A percentile compares a stretch with the other conserved stretches of the same genome.
These are phyloP conservation scores for Bathelium albidoporum DNA, from an alignment of 495 filamentous ascomycete species.

Conservation along the genomic window DNA sequence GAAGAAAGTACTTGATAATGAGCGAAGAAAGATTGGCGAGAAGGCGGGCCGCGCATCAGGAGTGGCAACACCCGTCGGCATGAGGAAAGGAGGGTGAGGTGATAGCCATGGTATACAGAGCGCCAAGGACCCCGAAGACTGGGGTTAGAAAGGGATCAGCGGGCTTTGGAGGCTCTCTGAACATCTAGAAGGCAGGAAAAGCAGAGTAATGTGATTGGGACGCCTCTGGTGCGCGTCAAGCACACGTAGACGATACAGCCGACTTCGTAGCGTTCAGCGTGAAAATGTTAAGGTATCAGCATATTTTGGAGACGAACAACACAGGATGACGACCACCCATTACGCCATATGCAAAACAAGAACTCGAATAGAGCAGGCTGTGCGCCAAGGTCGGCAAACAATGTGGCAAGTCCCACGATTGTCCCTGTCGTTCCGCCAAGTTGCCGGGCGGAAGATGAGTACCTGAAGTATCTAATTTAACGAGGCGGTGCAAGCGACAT, in stretches of 20 bases:
- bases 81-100: conserved; percentile 29
- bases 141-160: neutral
- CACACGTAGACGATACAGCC: neutral
- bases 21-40: conserved; percentile 23
- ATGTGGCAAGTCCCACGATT: too few relatives aligned
- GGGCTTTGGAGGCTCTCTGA: neutral
- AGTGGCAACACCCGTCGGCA: conserved; percentile 22
- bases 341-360: too few relatives aligned
- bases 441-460: neutral
- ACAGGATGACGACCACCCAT: neutral
- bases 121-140: neutral
- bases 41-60: conserved; percentile 16
- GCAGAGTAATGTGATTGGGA: neutral
- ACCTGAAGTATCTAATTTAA: too few relatives aligned
- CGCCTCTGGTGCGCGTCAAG: neutral
- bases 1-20: conserved; percentile 49
- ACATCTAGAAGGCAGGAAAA: neutral
- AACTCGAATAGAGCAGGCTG: too few relatives aligned
- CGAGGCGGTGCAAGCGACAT: neutral
- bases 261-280: neutral
- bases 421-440: too few relatives aligned
- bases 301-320: neutral
- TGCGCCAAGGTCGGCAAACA: neutral
- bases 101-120: neutral
- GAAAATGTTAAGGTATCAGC: neutral